phyloP scores from a whole-genome alignment of 1,139 yeast genomes.

The Candida neerlandica region DNA sequence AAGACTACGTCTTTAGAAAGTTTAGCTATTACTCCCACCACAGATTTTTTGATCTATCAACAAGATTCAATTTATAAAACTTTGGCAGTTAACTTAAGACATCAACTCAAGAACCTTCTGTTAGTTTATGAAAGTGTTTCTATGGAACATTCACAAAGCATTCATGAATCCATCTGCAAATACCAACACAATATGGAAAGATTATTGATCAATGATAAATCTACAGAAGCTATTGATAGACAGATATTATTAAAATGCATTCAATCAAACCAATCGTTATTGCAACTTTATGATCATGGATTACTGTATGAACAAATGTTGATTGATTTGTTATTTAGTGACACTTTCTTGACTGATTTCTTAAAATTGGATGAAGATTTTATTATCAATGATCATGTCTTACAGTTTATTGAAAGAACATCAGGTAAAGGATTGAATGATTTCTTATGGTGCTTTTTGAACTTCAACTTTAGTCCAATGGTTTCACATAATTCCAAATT shows the following conservation, averaged over 20 bases:
- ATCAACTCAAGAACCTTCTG: conserved; percentile 9
- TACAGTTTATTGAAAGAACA: conserved; percentile 9
- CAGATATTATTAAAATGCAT: conserved; percentile 11
- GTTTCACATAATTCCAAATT: conserved; percentile 12
- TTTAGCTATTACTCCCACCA: conserved; percentile 12
- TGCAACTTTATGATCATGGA: conserved; percentile 12
- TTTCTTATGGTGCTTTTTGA: conserved; percentile 11
- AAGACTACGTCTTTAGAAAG: conserved; percentile 9
- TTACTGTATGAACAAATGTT: conserved; percentile 11
- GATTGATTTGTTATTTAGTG: conserved; percentile 10
- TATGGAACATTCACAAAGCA: conserved; percentile 6
- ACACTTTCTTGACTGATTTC: conserved; percentile 11
- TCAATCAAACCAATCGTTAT: conserved; percentile 10
- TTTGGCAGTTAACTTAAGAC: conserved; percentile 7
- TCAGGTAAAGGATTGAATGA: conserved; percentile 13
- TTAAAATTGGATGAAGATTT: conserved; percentile 13
- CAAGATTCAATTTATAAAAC: conserved; percentile 6
- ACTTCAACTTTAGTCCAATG: conserved; percentile 13
- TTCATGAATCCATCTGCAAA: conserved; percentile 11
- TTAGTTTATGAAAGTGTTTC: conserved; percentile 11
- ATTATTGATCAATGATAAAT: conserved; percentile 10
- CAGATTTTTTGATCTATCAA: conserved; percentile 9
- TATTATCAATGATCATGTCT: conserved; percentile 13
- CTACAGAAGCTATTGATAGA: conserved; percentile 11
- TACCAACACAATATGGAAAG: conserved; percentile 10